A percentile compares a stretch with the other conserved stretches of the same genome.
Evolutionary conservation across 2,329 filamentous ascomycete species (phyloP).

Genomic region (Aspergillus pseudoterreus): DNA sequence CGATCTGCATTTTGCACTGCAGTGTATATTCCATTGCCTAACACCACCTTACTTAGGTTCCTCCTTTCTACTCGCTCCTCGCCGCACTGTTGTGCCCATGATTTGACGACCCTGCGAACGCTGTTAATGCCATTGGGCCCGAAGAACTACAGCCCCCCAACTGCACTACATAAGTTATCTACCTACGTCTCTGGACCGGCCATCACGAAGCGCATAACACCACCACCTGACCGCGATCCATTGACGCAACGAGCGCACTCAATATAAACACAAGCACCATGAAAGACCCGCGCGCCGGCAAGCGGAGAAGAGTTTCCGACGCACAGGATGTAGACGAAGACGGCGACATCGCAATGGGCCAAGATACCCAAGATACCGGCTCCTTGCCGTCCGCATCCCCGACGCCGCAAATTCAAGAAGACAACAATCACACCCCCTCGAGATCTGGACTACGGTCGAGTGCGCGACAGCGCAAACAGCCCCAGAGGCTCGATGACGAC

Average conservation of each 20-base stretch:
- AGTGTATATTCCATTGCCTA: too few species aligned
- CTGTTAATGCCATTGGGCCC: too few species aligned
- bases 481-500: conserved; percentile 30
- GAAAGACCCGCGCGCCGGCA: conserved; percentile 32
- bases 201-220: too few species aligned
- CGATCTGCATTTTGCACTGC: too few species aligned
- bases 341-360: conserved; percentile 29
- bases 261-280: conserved; percentile 15
- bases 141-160: too few species aligned
- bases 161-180: too few species aligned
- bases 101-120: too few species aligned
- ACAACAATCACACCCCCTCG: conserved; percentile 21
- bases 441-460: conserved; percentile 29
- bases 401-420: conserved; percentile 13
- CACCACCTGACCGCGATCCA: background rate
- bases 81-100: too few species aligned
- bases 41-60: too few species aligned
- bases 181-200: too few species aligned
- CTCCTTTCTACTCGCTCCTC: too few species aligned
- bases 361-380: conserved; percentile 11
- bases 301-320: conserved; percentile 35
- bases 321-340: conserved; percentile 22
- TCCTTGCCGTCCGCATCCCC: conserved; percentile 12
- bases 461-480: conserved; percentile 32
- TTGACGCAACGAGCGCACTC: background rate